Percentiles rank a stretch among this genome's conserved stretches.
Evolutionary conservation across 371 early-diverging fungal species (phyloP).

Genomic region (Funneliformis caledonium): DNA sequence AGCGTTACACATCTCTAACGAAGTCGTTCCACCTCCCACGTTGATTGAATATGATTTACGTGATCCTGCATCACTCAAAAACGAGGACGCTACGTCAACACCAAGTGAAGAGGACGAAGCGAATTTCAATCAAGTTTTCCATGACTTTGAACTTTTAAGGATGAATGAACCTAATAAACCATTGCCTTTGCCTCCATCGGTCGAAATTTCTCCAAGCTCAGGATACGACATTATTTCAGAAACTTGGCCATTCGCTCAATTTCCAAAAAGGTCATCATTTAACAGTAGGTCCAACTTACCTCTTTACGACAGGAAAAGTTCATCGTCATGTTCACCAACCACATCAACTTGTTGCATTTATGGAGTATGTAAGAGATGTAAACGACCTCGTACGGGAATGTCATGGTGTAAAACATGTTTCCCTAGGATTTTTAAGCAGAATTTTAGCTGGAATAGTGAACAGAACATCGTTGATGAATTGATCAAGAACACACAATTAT

Average conservation of each 20-base stretch:
- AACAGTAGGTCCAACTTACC: not conserved
- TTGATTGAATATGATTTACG: too few species aligned
- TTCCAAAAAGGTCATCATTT: not conserved
- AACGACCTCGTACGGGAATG: not conserved
- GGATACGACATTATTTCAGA: not conserved
- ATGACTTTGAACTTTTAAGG: too few species aligned
- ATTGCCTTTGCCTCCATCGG: not conserved
- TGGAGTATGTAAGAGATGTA: not conserved
- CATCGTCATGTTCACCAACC: not conserved
- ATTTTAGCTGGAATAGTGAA: constrained; percentile 30
- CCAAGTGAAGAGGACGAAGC: too few species aligned
- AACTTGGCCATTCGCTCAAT: not conserved
- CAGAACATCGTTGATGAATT: not conserved
- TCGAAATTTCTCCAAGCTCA: too few species aligned
- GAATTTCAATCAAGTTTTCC: too few species aligned
- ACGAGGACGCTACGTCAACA: too few species aligned
- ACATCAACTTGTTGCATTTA: not conserved
- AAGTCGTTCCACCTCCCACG: too few species aligned
- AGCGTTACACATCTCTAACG: too few species aligned
- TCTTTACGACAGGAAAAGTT: not conserved
- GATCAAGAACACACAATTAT: constrained; percentile 19
- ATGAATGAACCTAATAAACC: too few species aligned
- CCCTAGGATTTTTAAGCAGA: not conserved
- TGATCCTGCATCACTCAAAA: too few species aligned
- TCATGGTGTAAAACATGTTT: constrained; percentile 3